Evolutionary conservation across 108 stramenopile species (phyloP).

Genomic region (Nitzschia sp.): DNA sequence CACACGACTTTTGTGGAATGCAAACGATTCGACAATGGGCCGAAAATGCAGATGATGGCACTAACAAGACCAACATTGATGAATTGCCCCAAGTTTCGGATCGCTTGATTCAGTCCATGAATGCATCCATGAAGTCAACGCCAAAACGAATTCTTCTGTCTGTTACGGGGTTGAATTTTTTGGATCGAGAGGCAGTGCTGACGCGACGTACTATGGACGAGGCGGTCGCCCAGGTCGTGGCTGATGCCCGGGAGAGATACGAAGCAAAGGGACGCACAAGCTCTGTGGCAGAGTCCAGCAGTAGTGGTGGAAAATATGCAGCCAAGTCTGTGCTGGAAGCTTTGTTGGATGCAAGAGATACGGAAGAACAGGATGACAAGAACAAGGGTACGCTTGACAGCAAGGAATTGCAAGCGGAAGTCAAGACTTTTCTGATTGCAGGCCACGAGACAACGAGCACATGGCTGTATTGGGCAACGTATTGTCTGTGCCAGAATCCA

Average conservation of each 20-base stretch:
- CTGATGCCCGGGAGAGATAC: slow-evolving; percentile 30
- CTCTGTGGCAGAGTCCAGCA: slow-evolving; percentile 3
- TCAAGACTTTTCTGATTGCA: slow-evolving; percentile 66
- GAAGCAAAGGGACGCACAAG: neutral
- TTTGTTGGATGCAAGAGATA: slow-evolving; percentile 50
- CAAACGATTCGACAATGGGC: slow-evolving; percentile 52
- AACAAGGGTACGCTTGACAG: slow-evolving; percentile 25
- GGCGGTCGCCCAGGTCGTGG: slow-evolving; percentile 47
- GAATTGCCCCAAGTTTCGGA: slow-evolving; percentile 23
- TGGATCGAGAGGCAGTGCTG: slow-evolving; percentile 26
- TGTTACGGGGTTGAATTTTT: slow-evolving; percentile 26
- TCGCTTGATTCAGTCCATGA: slow-evolving; percentile 39
- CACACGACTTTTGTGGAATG: slow-evolving; percentile 56
- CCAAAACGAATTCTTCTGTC: slow-evolving; percentile 24
- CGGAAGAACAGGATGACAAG: slow-evolving; percentile 13
- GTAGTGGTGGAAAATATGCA: neutral
- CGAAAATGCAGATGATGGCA: neutral
- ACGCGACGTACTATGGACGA: slow-evolving; percentile 27
- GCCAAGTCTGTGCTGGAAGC: slow-evolving; percentile 46
- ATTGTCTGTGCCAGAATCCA: slow-evolving; percentile 50
- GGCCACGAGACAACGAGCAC: slow-evolving; percentile 79
- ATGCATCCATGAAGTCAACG: slow-evolving; percentile 19
- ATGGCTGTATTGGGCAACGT: slow-evolving; percentile 59
- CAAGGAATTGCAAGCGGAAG: slow-evolving; percentile 61
- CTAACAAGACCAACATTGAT: neutral